Base-by-base conservation (phyloP, 2,329 filamentous ascomycete species). In the Pyrenochaeta sp. region DNA sequence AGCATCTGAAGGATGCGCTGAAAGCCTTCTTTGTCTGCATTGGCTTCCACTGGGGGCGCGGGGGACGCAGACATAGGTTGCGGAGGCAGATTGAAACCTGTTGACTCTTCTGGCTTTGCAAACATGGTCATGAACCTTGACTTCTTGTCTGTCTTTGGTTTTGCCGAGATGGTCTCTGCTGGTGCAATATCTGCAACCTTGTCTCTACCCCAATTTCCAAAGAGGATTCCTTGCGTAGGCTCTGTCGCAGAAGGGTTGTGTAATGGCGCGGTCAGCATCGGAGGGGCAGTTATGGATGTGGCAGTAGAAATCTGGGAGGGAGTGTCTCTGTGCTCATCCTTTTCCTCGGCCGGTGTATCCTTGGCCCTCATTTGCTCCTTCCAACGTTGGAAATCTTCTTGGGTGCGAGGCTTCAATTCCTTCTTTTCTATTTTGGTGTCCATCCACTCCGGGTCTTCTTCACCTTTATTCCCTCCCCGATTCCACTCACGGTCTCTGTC, bases 321-420 rank as follows among this genome's bases (percentile, higher is more conserved):
- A n/a, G 50, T 40, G 11, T 61, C 73, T 58, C 65, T 64, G 12
- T 66, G 57, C 41, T 80, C 78, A n/a, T 79, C 76, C 57, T 77
- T 81, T 65, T 81, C 81, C 52, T 82, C 77, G 44, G 75, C 75
- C 9, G 66, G 58, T 4, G 74, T 58, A 42, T 77, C 85, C 57
- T 85, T 83, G 33, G 87, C 87, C 75, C 90, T 94, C 92, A 96
- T 96, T 60, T 84, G 85, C 66, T 96, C 91, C 83, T 97, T 97
- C 87, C 94, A 97, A 63, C 91, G 91, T 77, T 96, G 89, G 75
- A 97, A 96, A 63, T 97, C 93, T 69, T 96, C 92, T 67, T 91
- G 89, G 0, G 92, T 97, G 66, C 91, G 90, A 4, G 83, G 85
- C 66, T 89, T 86, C 31, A 84, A 79, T 66, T 89, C 86, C 45